These are phyloP conservation scores for Diutina sp. DNA, from an alignment of 1,139 yeast species.

Conservation along the genomic window DNA sequence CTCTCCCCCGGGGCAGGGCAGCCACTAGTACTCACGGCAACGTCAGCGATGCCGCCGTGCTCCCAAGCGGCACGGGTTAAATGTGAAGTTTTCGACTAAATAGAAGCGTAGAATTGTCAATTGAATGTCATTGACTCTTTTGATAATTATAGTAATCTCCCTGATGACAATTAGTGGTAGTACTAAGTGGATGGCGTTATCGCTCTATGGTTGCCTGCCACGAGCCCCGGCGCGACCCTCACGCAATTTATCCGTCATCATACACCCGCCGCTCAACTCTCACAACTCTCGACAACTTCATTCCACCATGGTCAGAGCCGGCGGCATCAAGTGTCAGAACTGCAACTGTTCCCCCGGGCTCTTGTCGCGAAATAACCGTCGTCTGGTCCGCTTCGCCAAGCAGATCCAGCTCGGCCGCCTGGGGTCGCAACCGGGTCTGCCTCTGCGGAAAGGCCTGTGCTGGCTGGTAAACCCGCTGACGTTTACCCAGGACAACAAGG, in stretches of 20 bases:
- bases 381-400: conserved; percentile 38
- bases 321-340: conserved; percentile 36
- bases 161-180: too few relatives aligned
- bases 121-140: too few relatives aligned
- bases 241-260: neutral
- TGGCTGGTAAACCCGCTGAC: conserved; percentile 34
- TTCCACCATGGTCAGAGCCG: neutral
- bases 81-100: too few relatives aligned
- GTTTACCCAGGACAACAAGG: conserved; percentile 29
- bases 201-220: neutral
- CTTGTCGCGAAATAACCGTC: conserved; percentile 48
- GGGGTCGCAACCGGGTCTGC: conserved; percentile 10
- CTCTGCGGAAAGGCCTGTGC: conserved; percentile 34
- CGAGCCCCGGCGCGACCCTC: neutral
- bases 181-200: too few relatives aligned
- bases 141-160: too few relatives aligned
- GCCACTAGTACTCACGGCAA: neutral
- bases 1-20: neutral
- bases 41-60: neutral
- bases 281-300: neutral
- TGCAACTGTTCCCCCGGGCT: conserved; percentile 80
- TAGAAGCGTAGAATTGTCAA: too few relatives aligned
- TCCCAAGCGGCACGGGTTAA: neutral
- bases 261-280: neutral
- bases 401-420: conserved; percentile 29